These are phyloP conservation scores for Tinospora cordifolia DNA, from an alignment of 164 flowering plant genomes.

Conservation along the genomic window DNA sequence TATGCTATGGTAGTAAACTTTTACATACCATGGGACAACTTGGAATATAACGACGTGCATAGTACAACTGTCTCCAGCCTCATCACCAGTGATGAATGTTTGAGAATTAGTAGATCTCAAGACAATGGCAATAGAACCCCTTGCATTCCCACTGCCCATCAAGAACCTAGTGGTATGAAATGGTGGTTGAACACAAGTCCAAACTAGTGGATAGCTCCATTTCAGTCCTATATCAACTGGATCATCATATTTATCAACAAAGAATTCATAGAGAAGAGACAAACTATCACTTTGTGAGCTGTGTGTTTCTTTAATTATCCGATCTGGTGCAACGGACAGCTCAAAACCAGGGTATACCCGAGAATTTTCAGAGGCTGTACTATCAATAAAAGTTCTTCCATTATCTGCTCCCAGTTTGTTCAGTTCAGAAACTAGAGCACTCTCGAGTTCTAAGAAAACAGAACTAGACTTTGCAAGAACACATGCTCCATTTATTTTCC, in stretches of 20 bases:
- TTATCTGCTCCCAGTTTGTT: slow-evolving; percentile 20
- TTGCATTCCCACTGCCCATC: slow-evolving; percentile 97
- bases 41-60: slow-evolving; percentile 66
- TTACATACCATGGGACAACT: slow-evolving; percentile 96
- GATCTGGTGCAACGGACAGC: slow-evolving; percentile 50
- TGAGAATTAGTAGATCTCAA: slow-evolving; percentile 39
- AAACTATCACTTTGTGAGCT: slow-evolving; percentile 23
- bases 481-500: slow-evolving; percentile 49
- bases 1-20: slow-evolving; percentile 73
- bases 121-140: slow-evolving; percentile 84
- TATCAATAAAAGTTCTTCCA: slow-evolving; percentile 14
- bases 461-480: slow-evolving; percentile 73
- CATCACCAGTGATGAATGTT: slow-evolving; percentile 16
- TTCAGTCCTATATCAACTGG: slow-evolving; percentile 62
- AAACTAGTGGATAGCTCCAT: slow-evolving; percentile 74
- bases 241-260: slow-evolving; percentile 37
- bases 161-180: slow-evolving; percentile 70
- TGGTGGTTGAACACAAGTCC: slow-evolving; percentile 72
- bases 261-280: slow-evolving; percentile 48
- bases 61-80: slow-evolving; percentile 30
- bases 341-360: slow-evolving; percentile 39
- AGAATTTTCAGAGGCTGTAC: slow-evolving; percentile 20
- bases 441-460: slow-evolving; percentile 65
- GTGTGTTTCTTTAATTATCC: slow-evolving; percentile 38
- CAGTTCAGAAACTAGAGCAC: slow-evolving; percentile 37